Percentiles rank a stretch among this genome's conserved stretches.
These are phyloP conservation scores for Maudiozyma humilis DNA, from an alignment of 1,139 yeast genomes.

Conservation along the genomic window DNA sequence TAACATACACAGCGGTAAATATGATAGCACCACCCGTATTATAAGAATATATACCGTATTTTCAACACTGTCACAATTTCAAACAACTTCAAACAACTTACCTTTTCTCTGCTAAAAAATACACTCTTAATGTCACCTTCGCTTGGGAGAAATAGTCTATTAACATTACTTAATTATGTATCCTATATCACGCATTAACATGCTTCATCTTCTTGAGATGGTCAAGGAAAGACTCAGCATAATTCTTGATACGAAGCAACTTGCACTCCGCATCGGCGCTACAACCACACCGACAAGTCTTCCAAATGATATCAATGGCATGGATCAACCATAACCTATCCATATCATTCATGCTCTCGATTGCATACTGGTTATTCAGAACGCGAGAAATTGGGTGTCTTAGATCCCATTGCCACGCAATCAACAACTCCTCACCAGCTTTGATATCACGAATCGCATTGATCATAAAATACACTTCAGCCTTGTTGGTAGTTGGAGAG, in stretches of 20 bases:
- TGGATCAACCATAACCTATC: conserved; percentile 52
- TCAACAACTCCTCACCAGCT: conserved; percentile 57
- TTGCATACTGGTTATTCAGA: conserved; percentile 22
- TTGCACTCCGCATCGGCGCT: conserved; percentile 42
- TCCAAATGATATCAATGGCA: conserved; percentile 52
- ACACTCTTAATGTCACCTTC: background rate
- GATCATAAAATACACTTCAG: conserved; percentile 40
- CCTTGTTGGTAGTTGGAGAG: conserved; percentile 1
- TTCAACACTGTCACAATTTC: no score
- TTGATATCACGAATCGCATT: conserved; percentile 50
- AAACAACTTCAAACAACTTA: no score
- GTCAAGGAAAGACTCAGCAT: conserved; percentile 18
- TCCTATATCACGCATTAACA: background rate
- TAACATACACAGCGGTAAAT: no score
- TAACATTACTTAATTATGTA: background rate
- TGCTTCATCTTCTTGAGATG: conserved; percentile 19
- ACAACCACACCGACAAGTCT: conserved; percentile 69
- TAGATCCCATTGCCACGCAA: conserved; percentile 85
- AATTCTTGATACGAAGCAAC: conserved; percentile 50
- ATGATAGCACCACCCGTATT: no score
- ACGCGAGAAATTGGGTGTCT: conserved; percentile 65
- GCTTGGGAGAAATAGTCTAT: no score
- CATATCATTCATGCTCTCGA: conserved; percentile 34
- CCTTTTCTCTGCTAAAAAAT: background rate
- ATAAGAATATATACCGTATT: no score